Evolutionary conservation across 192 early-diverging fungal genomes (phyloP), one percentile per base, ranked within the genome.

Genomic region (Paraglomus brasilianum): DNA sequence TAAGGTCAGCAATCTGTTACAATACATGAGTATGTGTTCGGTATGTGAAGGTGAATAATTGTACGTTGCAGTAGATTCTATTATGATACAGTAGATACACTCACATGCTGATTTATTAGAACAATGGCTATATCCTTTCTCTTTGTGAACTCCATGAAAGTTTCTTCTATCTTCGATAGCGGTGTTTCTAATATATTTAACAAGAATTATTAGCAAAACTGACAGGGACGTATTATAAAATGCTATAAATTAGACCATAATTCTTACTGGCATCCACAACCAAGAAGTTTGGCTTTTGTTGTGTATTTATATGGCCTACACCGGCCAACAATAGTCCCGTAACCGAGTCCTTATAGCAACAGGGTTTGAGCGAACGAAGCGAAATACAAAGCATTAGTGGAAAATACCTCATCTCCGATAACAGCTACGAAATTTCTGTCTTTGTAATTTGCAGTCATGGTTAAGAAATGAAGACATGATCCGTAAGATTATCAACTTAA

Each of bases 121-220:
- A 99, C 91, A 72, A 99, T 97, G 46, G 95, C 97, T 81, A 99
- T 94, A 69, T 99, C 97, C 75, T 93, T 95, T 53, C 96, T 83
- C 73, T 85, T 82, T n/a, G 89, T 91, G 70, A 96, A 96, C 68
- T 93, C 90, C 40, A 81, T 70, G 75, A 99, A 98, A n/a, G 83
- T 72, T 70, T 88, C 86, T 71, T 93, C 92, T 45, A 94, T 85
- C 38, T 83, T 73, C 21, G 81, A 74, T 67, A 90, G 74, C 14
- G 89, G 83, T 5, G 92, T 92, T 77, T 93, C 88, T 91, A 66
- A 48, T 36, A 73, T 50, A 48, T 50, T n/a, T 21, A 43, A 24
- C n/a, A 5, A 5, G 15, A 57, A 22, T 14, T 13, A 39, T 30
- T 74, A n/a, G 38, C 13, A 24, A 39, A 10, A 15, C 1, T 11